phyloP scores from a whole-genome alignment of 2,329 filamentous ascomycete species.

The Penicillium decumbens region DNA sequence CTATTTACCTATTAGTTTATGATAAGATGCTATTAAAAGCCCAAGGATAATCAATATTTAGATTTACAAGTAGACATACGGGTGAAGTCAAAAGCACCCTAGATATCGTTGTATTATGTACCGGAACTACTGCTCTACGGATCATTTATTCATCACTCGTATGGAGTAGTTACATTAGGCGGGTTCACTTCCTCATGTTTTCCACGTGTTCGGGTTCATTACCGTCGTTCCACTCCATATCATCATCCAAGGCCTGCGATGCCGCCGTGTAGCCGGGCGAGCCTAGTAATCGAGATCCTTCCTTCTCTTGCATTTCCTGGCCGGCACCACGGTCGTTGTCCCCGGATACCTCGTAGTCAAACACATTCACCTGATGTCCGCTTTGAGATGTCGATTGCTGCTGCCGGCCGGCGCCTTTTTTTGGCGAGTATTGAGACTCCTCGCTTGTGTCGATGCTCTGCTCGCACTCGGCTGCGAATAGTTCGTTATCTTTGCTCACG shows the following conservation, averaged over 20 bases:
- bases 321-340: constrained; percentile 27
- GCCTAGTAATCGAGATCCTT: constrained; percentile 22
- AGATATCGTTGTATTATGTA: not conserved
- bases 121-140: not conserved
- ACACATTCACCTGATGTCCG: constrained; percentile 32
- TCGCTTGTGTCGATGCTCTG: constrained; percentile 11
- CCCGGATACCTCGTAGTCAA: constrained; percentile 37
- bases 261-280: constrained; percentile 11
- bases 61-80: not conserved
- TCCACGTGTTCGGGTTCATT: constrained; percentile 12
- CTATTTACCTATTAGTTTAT: too few species aligned
- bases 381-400: constrained; percentile 3
- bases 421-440: not conserved
- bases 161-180: not conserved
- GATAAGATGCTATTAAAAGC: too few species aligned
- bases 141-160: constrained; percentile 18
- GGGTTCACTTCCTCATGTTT: constrained; percentile 3
- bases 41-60: too few species aligned
- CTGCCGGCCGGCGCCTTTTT: not conserved
- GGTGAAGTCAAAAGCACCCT: not conserved
- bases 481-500: constrained; percentile 47
- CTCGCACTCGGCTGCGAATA: constrained; percentile 37
- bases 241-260: constrained; percentile 7
- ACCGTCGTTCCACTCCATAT: constrained; percentile 8
- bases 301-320: constrained; percentile 42